These are phyloP conservation scores for Tubosaeta brunneosetosa DNA, from an alignment of 768 basidiomycete genomes.

Conservation along the genomic window DNA sequence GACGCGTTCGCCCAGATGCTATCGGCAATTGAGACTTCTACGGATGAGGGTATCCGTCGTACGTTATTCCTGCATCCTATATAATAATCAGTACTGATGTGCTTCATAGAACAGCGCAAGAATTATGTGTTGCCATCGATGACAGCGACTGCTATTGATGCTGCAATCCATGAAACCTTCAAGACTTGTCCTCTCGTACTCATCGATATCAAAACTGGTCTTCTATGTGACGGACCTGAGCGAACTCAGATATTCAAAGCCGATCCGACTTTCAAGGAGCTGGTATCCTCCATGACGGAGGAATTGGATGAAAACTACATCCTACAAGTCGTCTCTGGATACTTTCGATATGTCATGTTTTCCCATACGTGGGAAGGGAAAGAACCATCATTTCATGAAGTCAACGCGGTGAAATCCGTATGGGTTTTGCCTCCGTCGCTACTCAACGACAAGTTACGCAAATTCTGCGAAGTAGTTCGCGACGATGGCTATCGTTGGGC, in stretches of 20 bases:
- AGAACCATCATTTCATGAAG: constrained; percentile 12
- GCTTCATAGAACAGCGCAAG: neutral
- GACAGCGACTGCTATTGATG: neutral
- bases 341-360: constrained; percentile 14
- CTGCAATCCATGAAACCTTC: constrained; percentile 1
- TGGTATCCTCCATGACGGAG: constrained; percentile 8
- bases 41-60: constrained; percentile 2
- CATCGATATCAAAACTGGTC: constrained; percentile 6
- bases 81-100: neutral
- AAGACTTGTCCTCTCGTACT: constrained; percentile 7
- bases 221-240: constrained; percentile 6
- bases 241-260: constrained; percentile 6
- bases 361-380: constrained; percentile 14
- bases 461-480: constrained; percentile 7
- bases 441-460: constrained; percentile 7
- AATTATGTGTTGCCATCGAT: neutral
- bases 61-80: neutral
- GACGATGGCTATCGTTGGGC: constrained; percentile 10
- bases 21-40: constrained; percentile 3
- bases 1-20: constrained; percentile 3
- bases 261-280: constrained; percentile 5
- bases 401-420: constrained; percentile 7
- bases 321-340: constrained; percentile 2
- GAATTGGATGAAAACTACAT: constrained; percentile 7
- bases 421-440: constrained; percentile 1